Evolutionary conservation across 2,329 filamentous ascomycete species (phyloP).

Genomic region (Talaromyces pinophilus): DNA sequence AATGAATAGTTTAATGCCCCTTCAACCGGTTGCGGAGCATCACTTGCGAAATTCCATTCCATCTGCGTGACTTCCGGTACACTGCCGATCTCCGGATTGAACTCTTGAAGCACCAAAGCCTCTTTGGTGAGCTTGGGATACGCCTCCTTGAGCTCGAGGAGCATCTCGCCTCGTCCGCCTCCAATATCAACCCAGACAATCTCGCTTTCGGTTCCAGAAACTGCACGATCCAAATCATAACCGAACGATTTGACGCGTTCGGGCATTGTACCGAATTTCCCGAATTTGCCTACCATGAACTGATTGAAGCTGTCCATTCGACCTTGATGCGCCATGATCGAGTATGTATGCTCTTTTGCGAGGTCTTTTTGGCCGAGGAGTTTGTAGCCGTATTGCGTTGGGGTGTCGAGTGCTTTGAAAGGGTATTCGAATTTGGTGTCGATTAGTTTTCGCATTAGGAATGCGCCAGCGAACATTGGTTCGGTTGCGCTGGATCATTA

Average conservation of each 20-base stretch:
- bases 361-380: conserved; percentile 35
- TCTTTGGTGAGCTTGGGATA: conserved; percentile 33
- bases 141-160: conserved; percentile 39
- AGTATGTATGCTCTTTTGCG: conserved; percentile 37
- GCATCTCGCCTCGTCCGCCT: conserved; percentile 40
- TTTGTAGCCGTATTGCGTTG: conserved; percentile 39
- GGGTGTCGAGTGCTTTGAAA: conserved; percentile 37
- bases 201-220: conserved; percentile 25
- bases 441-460: conserved; percentile 39
- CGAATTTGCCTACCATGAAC: conserved; percentile 45
- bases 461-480: conserved; percentile 38
- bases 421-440: conserved; percentile 40
- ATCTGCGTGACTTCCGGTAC: conserved; percentile 34
- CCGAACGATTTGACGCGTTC: conserved; percentile 34
- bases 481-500: conserved; percentile 36
- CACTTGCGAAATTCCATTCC: conserved; percentile 41
- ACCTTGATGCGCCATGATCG: conserved; percentile 39
- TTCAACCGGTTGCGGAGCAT: conserved; percentile 35
- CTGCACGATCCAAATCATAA: conserved; percentile 35
- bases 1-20: conserved; percentile 39
- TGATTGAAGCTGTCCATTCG: conserved; percentile 43
- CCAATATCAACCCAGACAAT: conserved; percentile 42
- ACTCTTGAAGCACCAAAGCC: conserved; percentile 41
- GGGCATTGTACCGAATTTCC: conserved; percentile 37
- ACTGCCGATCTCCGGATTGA: conserved; percentile 34